Evolutionary conservation across 495 filamentous ascomycete species (phyloP).

Genomic region (Xylaria curta): DNA sequence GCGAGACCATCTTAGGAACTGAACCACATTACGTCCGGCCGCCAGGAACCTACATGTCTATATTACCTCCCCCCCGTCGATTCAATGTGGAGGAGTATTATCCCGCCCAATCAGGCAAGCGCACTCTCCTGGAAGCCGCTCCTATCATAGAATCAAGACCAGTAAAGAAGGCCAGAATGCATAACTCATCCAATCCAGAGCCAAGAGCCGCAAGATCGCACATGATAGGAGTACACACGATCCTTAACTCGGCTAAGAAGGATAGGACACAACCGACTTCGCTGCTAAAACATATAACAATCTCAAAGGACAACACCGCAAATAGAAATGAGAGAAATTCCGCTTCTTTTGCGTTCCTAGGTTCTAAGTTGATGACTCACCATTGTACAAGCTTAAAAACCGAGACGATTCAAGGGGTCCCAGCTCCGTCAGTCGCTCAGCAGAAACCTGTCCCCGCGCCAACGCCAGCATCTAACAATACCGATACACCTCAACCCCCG

Average conservation of each 20-base stretch:
- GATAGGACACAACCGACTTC: no score
- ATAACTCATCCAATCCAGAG: constrained; percentile 65
- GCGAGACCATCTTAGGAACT: constrained; percentile 29
- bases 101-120: constrained; percentile 67
- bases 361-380: no score
- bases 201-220: constrained; percentile 53
- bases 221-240: no score
- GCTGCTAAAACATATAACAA: no score
- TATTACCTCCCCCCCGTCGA: constrained; percentile 57
- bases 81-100: constrained; percentile 61
- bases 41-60: no score
- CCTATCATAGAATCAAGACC: constrained; percentile 72
- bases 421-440: constrained; percentile 42
- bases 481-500: constrained; percentile 50
- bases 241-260: no score
- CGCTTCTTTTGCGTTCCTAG: no score
- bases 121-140: constrained; percentile 73
- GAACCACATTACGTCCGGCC: no score
- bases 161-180: constrained; percentile 65
- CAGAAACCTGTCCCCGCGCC: constrained; percentile 42
- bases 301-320: no score
- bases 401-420: constrained; percentile 12
- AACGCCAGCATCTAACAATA: constrained; percentile 42
- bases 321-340: no score
- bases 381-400: no score